These are phyloP conservation scores for Juglanconis oblonga DNA, from an alignment of 2,329 filamentous ascomycete genomes.

Conservation along the genomic window DNA sequence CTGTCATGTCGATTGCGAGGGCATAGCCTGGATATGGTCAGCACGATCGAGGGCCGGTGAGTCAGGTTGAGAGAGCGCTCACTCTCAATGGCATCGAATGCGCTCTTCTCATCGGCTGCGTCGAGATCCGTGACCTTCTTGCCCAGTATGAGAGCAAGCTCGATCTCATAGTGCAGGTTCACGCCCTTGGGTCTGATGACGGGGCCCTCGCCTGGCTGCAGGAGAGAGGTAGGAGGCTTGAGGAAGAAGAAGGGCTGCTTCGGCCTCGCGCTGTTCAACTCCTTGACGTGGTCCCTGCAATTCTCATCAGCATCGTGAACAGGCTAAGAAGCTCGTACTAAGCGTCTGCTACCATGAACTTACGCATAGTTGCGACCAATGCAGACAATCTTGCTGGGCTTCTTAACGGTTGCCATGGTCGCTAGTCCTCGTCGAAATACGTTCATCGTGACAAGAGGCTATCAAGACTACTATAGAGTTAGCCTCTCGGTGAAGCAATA, in stretches of 20 bases:
- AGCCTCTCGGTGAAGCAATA: not conserved
- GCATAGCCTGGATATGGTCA: constrained; percentile 63
- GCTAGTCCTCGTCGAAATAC: constrained; percentile 29
- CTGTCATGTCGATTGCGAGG: constrained; percentile 95
- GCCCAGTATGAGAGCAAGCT: constrained; percentile 86
- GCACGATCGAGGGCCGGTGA: not conserved
- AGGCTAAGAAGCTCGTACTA: not conserved
- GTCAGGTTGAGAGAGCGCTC: constrained; percentile 24
- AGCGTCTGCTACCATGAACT: constrained; percentile 30
- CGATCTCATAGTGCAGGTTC: constrained; percentile 90
- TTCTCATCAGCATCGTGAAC: constrained; percentile 17
- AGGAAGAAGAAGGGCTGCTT: constrained; percentile 99
- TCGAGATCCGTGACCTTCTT: constrained; percentile 75
- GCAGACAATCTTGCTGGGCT: constrained; percentile 70
- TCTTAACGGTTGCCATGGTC: constrained; percentile 36
- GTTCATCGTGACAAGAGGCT: constrained; percentile 12
- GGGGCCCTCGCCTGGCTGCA: constrained; percentile 74
- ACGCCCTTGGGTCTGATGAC: constrained; percentile 80
- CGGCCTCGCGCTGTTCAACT: constrained; percentile 82
- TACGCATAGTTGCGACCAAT: constrained; percentile 94
- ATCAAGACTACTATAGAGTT: not conserved
- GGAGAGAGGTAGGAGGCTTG: constrained; percentile 85
- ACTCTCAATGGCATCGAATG: constrained; percentile 80
- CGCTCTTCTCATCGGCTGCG: constrained; percentile 69
- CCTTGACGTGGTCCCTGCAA: constrained; percentile 81